phyloP scores from a whole-genome alignment of 2,329 filamentous ascomycete species.

The Fusarium pseudonygamai region DNA sequence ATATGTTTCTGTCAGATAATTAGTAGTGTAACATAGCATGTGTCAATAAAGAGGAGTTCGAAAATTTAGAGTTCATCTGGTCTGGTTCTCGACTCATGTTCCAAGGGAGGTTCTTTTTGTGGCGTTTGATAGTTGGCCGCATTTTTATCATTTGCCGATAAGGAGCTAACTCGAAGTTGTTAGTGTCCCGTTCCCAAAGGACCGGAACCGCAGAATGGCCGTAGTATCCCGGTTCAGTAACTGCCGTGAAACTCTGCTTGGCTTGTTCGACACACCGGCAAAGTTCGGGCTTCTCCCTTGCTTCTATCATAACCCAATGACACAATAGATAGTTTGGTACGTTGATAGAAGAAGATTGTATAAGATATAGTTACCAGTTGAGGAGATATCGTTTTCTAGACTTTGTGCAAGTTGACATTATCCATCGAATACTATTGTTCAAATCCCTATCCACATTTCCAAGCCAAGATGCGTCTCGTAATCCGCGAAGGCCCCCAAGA shows the following conservation, averaged over 20 bases:
- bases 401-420: background rate
- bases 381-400: background rate
- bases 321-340: background rate
- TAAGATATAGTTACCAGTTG: background rate
- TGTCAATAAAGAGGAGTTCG: background rate
- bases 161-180: background rate
- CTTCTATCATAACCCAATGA: background rate
- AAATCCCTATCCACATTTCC: background rate
- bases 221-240: background rate
- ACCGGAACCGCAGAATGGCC: background rate
- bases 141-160: background rate
- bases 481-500: conserved; percentile 6
- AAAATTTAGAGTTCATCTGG: background rate
- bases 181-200: background rate
- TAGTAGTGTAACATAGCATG: background rate
- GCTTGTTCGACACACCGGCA: background rate
- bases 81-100: background rate
- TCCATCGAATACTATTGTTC: background rate
- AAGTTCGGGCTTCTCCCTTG: conserved; percentile 3
- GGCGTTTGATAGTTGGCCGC: background rate
- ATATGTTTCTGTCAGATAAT: background rate
- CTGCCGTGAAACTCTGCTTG: background rate
- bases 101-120: background rate
- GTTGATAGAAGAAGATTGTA: background rate
- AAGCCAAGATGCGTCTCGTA: conserved; percentile 1